Percentiles rank a stretch among this genome's conserved stretches.
phyloP scores from a whole-genome alignment of 345 rosid genomes.

The Aethionema arabicum region DNA sequence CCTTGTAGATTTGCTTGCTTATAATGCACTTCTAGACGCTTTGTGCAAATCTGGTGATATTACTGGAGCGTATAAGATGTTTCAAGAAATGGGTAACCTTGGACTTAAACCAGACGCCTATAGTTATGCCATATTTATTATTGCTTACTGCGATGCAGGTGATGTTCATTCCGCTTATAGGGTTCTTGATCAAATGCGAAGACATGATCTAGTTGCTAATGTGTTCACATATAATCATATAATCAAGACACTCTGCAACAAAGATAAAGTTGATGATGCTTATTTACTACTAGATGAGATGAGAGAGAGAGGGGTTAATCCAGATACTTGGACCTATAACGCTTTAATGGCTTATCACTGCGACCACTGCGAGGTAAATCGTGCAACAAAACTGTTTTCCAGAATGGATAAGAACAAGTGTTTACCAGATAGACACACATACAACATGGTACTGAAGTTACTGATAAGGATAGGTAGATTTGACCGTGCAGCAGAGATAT shows the following conservation, averaged over 20 bases:
- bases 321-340: slow-evolving; percentile 87
- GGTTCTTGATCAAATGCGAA: slow-evolving; percentile 73
- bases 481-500: slow-evolving; percentile 61
- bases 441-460: slow-evolving; percentile 79
- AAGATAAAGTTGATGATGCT: slow-evolving; percentile 66
- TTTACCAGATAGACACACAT: slow-evolving; percentile 62
- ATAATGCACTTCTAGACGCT: slow-evolving; percentile 69
- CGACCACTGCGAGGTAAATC: slow-evolving; percentile 70
- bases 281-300: slow-evolving; percentile 68
- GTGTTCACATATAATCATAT: slow-evolving; percentile 77
- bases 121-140: slow-evolving; percentile 64
- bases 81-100: slow-evolving; percentile 51
- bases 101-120: slow-evolving; percentile 64
- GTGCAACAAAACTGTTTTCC: slow-evolving; percentile 59
- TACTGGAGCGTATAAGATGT: slow-evolving; percentile 59
- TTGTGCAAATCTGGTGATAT: slow-evolving; percentile 64
- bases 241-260: slow-evolving; percentile 68
- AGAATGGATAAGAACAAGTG: slow-evolving; percentile 61
- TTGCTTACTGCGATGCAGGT: slow-evolving; percentile 56
- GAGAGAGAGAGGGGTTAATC: slow-evolving; percentile 48
- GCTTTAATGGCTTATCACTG: slow-evolving; percentile 72
- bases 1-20: slow-evolving; percentile 57
- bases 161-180: slow-evolving; percentile 65
- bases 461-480: slow-evolving; percentile 72
- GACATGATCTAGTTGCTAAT: slow-evolving; percentile 63